Conservation (phyloP, 345 rosid genomes). For the Rhodamnia rubescens region DNA sequence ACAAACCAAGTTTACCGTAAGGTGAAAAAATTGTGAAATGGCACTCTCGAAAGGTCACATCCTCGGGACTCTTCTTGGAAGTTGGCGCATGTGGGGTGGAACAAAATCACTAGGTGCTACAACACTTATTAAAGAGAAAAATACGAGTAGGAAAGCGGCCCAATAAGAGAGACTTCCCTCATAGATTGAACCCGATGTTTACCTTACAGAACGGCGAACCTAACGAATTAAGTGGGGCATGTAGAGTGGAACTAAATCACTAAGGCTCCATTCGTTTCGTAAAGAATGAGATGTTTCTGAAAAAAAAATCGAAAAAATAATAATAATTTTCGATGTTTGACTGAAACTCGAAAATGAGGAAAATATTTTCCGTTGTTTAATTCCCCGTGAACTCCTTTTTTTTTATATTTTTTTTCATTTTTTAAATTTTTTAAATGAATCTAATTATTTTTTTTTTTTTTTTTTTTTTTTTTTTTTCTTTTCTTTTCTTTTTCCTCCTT, state of each 20-base stretch:
- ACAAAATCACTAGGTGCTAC: not conserved
- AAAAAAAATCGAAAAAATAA: no score
- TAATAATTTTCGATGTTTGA: no score
- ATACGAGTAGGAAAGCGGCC: not conserved
- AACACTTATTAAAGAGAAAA: not conserved
- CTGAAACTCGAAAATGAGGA: no score
- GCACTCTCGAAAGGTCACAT: not conserved
- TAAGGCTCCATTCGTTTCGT: rapidly evolving
- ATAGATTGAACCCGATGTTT: not conserved
- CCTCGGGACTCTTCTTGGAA: not conserved
- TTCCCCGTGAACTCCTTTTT: no score
- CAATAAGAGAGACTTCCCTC: not conserved
- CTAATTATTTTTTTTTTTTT: no score
- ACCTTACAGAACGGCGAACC: not conserved
- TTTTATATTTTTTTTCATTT: no score
- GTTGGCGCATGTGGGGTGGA: not conserved
- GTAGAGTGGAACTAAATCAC: not conserved
- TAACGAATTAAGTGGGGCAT: not conserved
- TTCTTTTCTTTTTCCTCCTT: no score
- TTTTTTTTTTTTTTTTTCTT: no score
- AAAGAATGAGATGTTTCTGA: no score
- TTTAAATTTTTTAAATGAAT: no score
- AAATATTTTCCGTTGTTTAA: no score
- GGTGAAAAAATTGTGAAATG: not conserved
- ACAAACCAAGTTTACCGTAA: not conserved